phyloP scores from a whole-genome alignment of 805 yeast species.

The Millerago galiae region DNA sequence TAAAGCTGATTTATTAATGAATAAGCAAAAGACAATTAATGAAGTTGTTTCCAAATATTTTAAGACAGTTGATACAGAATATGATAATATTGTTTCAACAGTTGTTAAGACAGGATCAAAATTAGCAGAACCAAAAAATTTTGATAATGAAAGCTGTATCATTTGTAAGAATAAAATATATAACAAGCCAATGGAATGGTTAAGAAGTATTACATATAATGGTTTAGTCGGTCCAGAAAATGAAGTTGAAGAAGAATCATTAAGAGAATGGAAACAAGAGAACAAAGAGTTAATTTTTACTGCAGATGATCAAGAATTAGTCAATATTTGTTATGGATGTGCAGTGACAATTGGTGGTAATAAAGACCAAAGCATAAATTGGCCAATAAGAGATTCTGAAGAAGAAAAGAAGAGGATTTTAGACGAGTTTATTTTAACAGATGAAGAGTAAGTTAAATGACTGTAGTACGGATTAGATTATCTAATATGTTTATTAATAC shows the following conservation, averaged over 20 bases:
- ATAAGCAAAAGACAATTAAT: constrained; percentile 73
- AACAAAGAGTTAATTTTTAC: constrained; percentile 14
- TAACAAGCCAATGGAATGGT: constrained; percentile 59
- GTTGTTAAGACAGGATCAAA: constrained; percentile 88
- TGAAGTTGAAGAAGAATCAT: constrained; percentile 35
- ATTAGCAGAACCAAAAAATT: constrained; percentile 42
- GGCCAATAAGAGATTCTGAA: constrained; percentile 29
- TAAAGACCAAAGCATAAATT: constrained; percentile 29
- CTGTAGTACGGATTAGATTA: not conserved
- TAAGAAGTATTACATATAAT: constrained; percentile 58
- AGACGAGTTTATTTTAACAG: constrained; percentile 41
- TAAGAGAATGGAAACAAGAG: constrained; percentile 27
- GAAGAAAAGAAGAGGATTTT: constrained; percentile 32
- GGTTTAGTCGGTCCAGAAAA: constrained; percentile 42
- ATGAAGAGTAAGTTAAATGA: constrained; percentile 19
- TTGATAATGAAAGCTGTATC: constrained; percentile 34
- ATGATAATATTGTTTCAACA: constrained; percentile 86
- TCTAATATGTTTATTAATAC: too few species aligned
- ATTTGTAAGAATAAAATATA: constrained; percentile 52
- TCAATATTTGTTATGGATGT: constrained; percentile 73
- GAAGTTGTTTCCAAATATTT: constrained; percentile 75
- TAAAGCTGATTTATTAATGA: constrained; percentile 32
- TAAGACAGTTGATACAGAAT: constrained; percentile 61
- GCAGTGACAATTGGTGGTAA: constrained; percentile 51
- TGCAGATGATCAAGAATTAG: constrained; percentile 11